These are phyloP conservation scores for Athelia sp. DNA, from an alignment of 1,284 basidiomycete species.

Conservation along the genomic window DNA sequence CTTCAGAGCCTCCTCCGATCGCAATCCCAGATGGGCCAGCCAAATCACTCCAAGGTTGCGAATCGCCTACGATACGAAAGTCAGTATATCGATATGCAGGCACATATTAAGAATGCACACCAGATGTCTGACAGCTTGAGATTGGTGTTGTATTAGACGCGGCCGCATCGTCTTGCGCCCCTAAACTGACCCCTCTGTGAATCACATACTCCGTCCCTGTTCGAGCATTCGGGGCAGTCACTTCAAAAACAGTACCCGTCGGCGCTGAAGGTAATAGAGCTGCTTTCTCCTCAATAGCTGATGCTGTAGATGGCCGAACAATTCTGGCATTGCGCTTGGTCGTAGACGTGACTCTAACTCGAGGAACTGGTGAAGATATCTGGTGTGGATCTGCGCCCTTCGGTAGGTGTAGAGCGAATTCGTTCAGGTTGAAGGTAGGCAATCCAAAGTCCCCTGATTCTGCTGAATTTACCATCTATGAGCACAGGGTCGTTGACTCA, in stretches of 20 bases:
- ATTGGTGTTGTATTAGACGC: not conserved
- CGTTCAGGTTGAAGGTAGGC: not conserved
- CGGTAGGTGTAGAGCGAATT: slow-evolving; percentile 1
- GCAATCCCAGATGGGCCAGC: not conserved
- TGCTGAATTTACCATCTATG: not conserved
- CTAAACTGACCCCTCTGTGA: not conserved
- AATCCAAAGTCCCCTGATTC: not conserved
- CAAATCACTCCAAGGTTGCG: no score
- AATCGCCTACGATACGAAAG: no score
- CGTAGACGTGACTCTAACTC: slow-evolving; percentile 22
- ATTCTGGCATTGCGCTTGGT: slow-evolving; percentile 24
- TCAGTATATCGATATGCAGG: not conserved
- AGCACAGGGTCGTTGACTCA: not conserved
- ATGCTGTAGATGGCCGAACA: slow-evolving; percentile 47
- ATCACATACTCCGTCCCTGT: not conserved
- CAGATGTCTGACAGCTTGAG: not conserved
- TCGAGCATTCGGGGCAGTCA: not conserved
- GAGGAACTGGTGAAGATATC: slow-evolving; percentile 19
- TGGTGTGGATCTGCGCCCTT: slow-evolving; percentile 4
- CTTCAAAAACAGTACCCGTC: not conserved
- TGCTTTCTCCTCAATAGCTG: slow-evolving; percentile 30
- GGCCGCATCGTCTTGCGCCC: not conserved
- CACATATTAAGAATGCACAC: not conserved
- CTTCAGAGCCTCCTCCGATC: not conserved
- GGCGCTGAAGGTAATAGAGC: slow-evolving; percentile 12